Evolutionary conservation across 2,329 filamentous ascomycete genomes (phyloP), one percentile per base, ranked within the genome.

Genomic region (Ophiostoma sp.): DNA sequence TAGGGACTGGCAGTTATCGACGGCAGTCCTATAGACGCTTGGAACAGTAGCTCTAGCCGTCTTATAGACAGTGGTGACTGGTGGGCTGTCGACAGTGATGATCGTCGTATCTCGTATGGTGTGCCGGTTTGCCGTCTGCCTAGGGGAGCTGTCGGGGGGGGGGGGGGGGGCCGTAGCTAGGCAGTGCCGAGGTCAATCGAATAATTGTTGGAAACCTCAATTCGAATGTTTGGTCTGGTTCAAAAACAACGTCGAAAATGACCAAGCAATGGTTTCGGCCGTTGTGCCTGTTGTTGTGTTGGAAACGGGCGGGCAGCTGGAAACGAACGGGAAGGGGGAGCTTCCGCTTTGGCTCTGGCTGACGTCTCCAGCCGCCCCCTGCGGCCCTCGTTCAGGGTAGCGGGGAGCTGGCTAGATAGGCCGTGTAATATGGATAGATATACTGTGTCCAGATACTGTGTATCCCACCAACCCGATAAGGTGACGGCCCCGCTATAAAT

Each of bases 111-210:
- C 31, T n/a, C 62, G 44, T 35, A 33, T 41, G 62, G 33, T 48
- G 13, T 57, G 62, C 65, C 62, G 23, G 44, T 52, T 70, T 70
- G 52, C 52, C 39, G 69, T 70, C 69, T 70, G 69, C 69, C 52
- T 60, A 27, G 39, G 13, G 15, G 23, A 54, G 33, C 64, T 57
- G 52, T 57, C 52, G 52, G 15, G 57, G 57, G 15, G 27, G 8
- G 23, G n/a, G n/a, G n/a, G n/a, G n/a, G n/a, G n/a, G n/a, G n/a
- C n/a, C n/a, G 41, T 31, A 62, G 27, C 23, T 20, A 62, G 57
- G 57, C 57, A 62, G 57, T n/a, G 57, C 57, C 27, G 57, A 31
- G 27, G 57, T 17, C 10, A 2, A 27, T 62, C 57, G 23, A 62
- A 27, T 15, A 31, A 33, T 4, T 1, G 17, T 8, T 33, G 4